These are phyloP conservation scores for Ascochyta viciae-villosae DNA, from an alignment of 2,329 filamentous ascomycete genomes.

Conservation along the genomic window DNA sequence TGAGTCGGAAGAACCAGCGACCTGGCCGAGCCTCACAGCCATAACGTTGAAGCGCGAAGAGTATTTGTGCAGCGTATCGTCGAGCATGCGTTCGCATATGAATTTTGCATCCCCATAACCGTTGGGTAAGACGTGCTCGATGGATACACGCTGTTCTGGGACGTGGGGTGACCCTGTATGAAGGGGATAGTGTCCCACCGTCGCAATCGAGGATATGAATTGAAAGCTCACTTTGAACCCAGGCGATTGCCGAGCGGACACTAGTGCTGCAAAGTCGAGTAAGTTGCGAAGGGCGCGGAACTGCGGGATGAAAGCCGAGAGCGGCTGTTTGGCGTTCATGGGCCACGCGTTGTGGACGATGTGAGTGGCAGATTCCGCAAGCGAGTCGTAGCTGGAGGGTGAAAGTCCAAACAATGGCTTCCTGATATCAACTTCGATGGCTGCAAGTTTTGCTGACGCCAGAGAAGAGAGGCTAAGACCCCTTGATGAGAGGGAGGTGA, in stretches of 20 bases:
- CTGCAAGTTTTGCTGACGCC: conserved; percentile 50
- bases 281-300: conserved; percentile 60
- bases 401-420: conserved; percentile 58
- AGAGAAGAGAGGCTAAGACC: conserved; percentile 15
- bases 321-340: conserved; percentile 61
- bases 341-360: conserved; percentile 64
- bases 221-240: conserved; percentile 46
- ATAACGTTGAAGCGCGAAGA: conserved; percentile 54
- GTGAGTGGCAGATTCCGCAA: conserved; percentile 54
- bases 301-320: conserved; percentile 60
- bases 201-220: conserved; percentile 53
- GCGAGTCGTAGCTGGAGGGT: conserved; percentile 44
- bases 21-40: conserved; percentile 59
- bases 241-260: conserved; percentile 20
- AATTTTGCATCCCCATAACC: conserved; percentile 64
- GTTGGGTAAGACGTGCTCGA: conserved; percentile 52
- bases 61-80: conserved; percentile 56
- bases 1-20: conserved; percentile 58
- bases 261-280: conserved; percentile 52
- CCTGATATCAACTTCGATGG: conserved; percentile 59
- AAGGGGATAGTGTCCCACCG: conserved; percentile 44
- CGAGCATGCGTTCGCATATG: conserved; percentile 59
- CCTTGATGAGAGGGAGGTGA: conserved; percentile 34
- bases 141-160: conserved; percentile 52
- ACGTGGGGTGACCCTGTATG: conserved; percentile 36